Conservation (phyloP, 179 eudicot species). For the Kewa caespitosa region DNA sequence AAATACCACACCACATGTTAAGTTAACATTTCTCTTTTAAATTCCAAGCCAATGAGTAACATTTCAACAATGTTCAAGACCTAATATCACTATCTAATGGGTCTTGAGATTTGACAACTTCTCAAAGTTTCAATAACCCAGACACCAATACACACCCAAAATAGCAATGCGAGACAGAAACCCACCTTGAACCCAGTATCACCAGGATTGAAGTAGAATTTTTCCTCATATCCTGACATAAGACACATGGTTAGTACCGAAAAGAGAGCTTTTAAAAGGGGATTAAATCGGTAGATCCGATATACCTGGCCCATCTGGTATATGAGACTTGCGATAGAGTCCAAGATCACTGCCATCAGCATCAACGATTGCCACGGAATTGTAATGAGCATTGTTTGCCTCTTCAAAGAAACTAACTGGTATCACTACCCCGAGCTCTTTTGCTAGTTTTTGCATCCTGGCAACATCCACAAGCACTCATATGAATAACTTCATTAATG, state of each 20-base stretch:
- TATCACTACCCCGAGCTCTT: slow-evolving; percentile 89
- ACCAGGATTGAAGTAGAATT: slow-evolving; percentile 91
- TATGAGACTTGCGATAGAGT: slow-evolving; percentile 90
- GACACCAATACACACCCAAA: background rate
- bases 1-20: background rate
- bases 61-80: background rate
- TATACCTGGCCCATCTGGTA: slow-evolving; percentile 97
- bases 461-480: slow-evolving; percentile 13
- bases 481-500: background rate
- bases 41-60: background rate
- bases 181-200: slow-evolving; percentile 96
- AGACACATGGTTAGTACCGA: background rate
- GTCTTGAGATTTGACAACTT: background rate
- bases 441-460: slow-evolving; percentile 94
- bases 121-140: background rate
- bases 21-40: background rate
- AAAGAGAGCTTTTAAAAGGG: background rate
- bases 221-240: slow-evolving; percentile 84
- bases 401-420: slow-evolving; percentile 98
- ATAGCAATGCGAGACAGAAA: slow-evolving; percentile 8
- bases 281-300: background rate
- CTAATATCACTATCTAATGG: background rate
- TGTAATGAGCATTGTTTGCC: slow-evolving; percentile 95
- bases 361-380: slow-evolving; percentile 84
- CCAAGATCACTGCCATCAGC: slow-evolving; percentile 97